A percentile compares a stretch with the other conserved stretches of the same genome.
Evolutionary conservation across 768 basidiomycete species (phyloP).

Genomic region (Dioszegia hungarica): DNA sequence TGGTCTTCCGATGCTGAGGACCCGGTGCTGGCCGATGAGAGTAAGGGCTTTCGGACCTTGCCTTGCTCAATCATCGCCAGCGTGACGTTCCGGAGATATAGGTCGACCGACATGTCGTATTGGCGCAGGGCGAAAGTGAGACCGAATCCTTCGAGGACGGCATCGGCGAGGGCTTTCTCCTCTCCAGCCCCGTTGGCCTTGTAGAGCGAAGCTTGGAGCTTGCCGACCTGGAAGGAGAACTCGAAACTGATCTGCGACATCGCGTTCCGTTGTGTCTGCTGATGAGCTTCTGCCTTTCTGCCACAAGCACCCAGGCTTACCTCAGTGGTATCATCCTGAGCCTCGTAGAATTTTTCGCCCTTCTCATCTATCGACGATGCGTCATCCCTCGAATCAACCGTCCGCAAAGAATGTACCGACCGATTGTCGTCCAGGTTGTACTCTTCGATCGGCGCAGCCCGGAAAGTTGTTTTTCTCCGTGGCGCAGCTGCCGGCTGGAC

Average conservation of each 20-base stretch:
- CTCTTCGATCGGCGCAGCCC: constrained; percentile 53
- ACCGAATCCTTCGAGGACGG: constrained; percentile 71
- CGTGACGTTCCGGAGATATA: constrained; percentile 70
- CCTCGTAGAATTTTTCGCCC: constrained; percentile 61
- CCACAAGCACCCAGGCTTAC: constrained; percentile 51
- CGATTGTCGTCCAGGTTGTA: constrained; percentile 56
- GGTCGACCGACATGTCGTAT: constrained; percentile 78
- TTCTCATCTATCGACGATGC: constrained; percentile 1
- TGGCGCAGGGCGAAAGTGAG: constrained; percentile 70
- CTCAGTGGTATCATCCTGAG: constrained; percentile 59
- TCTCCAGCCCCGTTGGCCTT: constrained; percentile 60
- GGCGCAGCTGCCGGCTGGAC: neutral
- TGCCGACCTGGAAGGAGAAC: constrained; percentile 79
- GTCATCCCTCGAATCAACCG: constrained; percentile 46
- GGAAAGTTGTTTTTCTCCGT: constrained; percentile 11
- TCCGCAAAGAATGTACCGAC: constrained; percentile 30
- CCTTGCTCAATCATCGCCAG: constrained; percentile 66
- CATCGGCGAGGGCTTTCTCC: constrained; percentile 73
- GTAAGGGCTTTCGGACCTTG: constrained; percentile 45
- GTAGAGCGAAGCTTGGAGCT: constrained; percentile 70
- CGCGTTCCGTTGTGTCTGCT: constrained; percentile 50
- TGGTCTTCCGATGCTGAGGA: constrained; percentile 23
- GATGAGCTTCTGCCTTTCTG: neutral
- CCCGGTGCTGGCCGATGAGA: constrained; percentile 30
- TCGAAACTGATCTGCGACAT: constrained; percentile 66